Base-by-base conservation (phyloP, 805 yeast species). In the Wickerhamia fluorescens region DNA sequence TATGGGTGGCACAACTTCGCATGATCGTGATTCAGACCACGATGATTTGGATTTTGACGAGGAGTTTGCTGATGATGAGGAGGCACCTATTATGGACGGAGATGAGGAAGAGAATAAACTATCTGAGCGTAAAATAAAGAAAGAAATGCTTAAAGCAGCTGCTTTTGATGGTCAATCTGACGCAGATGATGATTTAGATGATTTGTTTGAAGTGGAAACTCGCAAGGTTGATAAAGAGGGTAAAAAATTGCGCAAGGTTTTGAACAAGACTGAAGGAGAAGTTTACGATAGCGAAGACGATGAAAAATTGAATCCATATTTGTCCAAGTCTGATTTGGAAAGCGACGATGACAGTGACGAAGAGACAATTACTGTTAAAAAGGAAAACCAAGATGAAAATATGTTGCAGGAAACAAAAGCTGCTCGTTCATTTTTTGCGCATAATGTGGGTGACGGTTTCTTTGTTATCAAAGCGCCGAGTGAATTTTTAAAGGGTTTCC, bases 1-100 rank as follows among this genome's bases (percentile, higher is more conserved):
- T 14, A 48, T 61, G 9, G 71, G 71, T 7, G 65, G 61, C 2
- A 47, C 53, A 12, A 47, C 60, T 58, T 62, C 51, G 20, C 68
- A 60, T 34, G 72, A 63, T 23, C 48, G 75, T 36, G 85, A 76
- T 41, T 78, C 86, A 7, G 95, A 86, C 34, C 86, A 83, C 40
- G 96, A 88, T 40, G 96, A 87, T 48, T 61, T 92, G 46, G 98
- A 89, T 58, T 89, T 69, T 47, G 96, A 92, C 43, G 97, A 92
- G 53, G 96, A 88, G 53, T 92, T 92, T 57, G 96, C 92, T 16
- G 98, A 92, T 55, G 98, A 92, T 53, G 98, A 92, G 60, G 98
- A 89, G 53, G 97, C 97, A 2, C 98, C 98, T 16, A 83, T 92
- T 35, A 75, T 89, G 68, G 97, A 89, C 47, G 96, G 96, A 26